Evolutionary conservation across 2,329 filamentous ascomycete species (phyloP).

Genomic region (Hypoxylon sp.): DNA sequence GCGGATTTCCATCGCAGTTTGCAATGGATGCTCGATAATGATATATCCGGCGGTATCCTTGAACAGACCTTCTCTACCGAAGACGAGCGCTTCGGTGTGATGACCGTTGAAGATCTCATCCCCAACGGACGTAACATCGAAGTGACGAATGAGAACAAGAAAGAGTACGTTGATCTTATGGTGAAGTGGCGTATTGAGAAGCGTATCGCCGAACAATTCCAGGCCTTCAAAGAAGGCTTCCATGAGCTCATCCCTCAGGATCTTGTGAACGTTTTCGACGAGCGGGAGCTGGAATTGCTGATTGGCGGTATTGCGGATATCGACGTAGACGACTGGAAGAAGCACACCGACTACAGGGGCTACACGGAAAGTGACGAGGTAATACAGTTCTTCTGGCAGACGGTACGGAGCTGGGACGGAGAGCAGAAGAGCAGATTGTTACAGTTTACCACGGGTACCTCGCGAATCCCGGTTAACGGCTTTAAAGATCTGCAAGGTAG

Average conservation of each 20-base stretch:
- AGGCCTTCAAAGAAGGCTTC: slow-evolving; percentile 96
- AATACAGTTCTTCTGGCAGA: slow-evolving; percentile 99
- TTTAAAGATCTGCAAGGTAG: slow-evolving; percentile 99
- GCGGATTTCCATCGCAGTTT: slow-evolving; percentile 96
- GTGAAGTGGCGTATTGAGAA: slow-evolving; percentile 99
- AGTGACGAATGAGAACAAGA: slow-evolving; percentile 98
- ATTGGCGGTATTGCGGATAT: slow-evolving; percentile 99
- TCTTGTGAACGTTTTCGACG: slow-evolving; percentile 97
- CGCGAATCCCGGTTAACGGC: slow-evolving; percentile 97
- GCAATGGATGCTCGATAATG: slow-evolving; percentile 98
- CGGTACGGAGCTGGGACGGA: slow-evolving; percentile 94
- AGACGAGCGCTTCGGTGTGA: slow-evolving; percentile 95
- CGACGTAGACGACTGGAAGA: slow-evolving; percentile 99
- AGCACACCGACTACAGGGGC: slow-evolving; percentile 98
- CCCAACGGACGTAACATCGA: slow-evolving; percentile 90
- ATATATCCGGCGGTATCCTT: slow-evolving; percentile 89
- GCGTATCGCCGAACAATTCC: slow-evolving; percentile 97
- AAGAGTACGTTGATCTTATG: slow-evolving; percentile 97
- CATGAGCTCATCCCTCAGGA: slow-evolving; percentile 97
- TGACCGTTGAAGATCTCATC: slow-evolving; percentile 93
- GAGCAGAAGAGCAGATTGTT: slow-evolving; percentile 97
- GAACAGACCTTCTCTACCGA: slow-evolving; percentile 98
- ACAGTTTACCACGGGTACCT: slow-evolving; percentile 97
- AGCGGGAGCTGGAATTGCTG: slow-evolving; percentile 93
- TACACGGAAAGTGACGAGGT: slow-evolving; percentile 99